phyloP scores from a whole-genome alignment of 2,329 filamentous ascomycete species.

The Aspergillus fructus region DNA sequence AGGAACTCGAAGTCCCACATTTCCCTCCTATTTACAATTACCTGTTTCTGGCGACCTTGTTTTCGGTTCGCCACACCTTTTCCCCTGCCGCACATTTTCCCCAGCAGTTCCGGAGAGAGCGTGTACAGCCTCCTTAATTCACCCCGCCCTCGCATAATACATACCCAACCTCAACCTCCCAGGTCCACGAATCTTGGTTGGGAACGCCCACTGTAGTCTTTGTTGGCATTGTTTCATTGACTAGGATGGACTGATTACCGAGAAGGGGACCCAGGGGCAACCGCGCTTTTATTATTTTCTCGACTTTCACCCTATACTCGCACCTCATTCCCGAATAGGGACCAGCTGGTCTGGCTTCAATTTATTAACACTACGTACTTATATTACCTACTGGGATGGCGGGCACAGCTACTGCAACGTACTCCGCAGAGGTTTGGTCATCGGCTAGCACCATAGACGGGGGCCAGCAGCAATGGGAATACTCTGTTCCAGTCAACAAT shows the following conservation, averaged over 20 bases:
- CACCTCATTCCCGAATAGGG: constrained; percentile 15
- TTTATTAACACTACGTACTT: constrained; percentile 12
- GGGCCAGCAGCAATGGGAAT: constrained; percentile 37
- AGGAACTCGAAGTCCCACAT: constrained; percentile 18
- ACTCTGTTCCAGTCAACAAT: constrained; percentile 34
- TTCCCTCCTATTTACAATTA: constrained; percentile 34
- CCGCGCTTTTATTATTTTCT: constrained; percentile 16
- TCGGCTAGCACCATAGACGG: constrained; percentile 34
- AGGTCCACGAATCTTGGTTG: constrained; percentile 6
- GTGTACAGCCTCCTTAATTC: constrained; percentile 8
- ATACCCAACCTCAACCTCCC: constrained; percentile 7
- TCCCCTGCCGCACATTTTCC: constrained; percentile 13
- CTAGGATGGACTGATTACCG: constrained; percentile 34
- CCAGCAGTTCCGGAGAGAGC: neutral
- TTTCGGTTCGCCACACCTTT: constrained; percentile 16
- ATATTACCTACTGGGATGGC: constrained; percentile 35
- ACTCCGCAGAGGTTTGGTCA: constrained; percentile 40
- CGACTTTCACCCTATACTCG: neutral
- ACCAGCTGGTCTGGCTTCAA: constrained; percentile 38
- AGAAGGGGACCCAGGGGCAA: constrained; percentile 14
- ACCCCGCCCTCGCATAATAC: constrained; percentile 13
- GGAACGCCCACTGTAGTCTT: constrained; percentile 8
- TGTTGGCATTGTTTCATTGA: constrained; percentile 10
- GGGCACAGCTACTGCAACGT: constrained; percentile 40
- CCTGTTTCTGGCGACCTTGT: constrained; percentile 29